Percentiles rank a stretch among this genome's conserved stretches.
phyloP scores from a whole-genome alignment of 192 early-diverging fungal species.

The Jimgerdemannia flammicorona region DNA sequence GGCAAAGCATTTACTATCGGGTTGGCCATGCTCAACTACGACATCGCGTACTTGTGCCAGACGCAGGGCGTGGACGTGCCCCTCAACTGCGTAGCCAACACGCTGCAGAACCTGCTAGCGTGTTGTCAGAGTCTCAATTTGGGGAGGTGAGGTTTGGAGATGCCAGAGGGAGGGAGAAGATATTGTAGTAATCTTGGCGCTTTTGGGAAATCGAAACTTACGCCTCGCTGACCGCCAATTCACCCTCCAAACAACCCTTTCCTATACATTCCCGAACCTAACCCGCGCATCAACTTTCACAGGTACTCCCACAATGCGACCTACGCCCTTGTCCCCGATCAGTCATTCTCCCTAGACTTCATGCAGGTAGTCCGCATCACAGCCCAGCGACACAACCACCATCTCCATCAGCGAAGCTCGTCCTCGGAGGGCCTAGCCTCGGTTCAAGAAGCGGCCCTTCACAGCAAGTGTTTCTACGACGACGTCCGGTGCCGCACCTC shows the following conservation, averaged over 20 bases:
- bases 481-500: too few relatives aligned
- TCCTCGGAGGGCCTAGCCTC: too few relatives aligned
- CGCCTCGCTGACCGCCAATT: neutral
- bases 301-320: conserved; percentile 27
- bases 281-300: neutral
- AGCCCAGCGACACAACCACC: too few relatives aligned
- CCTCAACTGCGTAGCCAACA: conserved; percentile 39
- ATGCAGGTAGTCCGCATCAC: conserved; percentile 24
- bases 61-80: conserved; percentile 51
- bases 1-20: conserved; percentile 35
- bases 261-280: neutral
- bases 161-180: too few relatives aligned
- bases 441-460: too few relatives aligned
- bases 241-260: neutral
- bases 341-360: conserved; percentile 18
- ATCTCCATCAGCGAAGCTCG: too few relatives aligned
- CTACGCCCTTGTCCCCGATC: conserved; percentile 7
- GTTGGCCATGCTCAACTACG: conserved; percentile 51
- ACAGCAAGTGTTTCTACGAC: too few relatives aligned
- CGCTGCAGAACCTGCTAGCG: conserved; percentile 40
- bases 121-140: conserved; percentile 44
- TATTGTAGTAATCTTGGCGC: too few relatives aligned
- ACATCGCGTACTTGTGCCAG: conserved; percentile 55
- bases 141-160: conserved; percentile 33
- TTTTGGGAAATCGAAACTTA: neutral